These are phyloP conservation scores for Hypholoma fasciculare DNA, from an alignment of 768 basidiomycete species.

Conservation along the genomic window DNA sequence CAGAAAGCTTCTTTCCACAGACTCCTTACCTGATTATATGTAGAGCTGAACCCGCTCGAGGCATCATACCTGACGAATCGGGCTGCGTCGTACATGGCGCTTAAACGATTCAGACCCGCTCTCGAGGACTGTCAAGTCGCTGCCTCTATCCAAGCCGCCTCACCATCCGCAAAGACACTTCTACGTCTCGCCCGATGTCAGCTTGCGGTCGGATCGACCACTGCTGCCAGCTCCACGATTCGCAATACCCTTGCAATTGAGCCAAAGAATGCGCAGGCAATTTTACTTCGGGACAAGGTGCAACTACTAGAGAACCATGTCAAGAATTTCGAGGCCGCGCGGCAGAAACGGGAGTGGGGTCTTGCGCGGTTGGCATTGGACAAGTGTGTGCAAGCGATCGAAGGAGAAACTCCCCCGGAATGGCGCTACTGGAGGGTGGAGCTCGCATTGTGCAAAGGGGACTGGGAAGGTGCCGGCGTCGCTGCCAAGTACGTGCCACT, in stretches of 20 bases:
- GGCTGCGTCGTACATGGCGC: constrained; percentile 81
- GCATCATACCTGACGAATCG: constrained; percentile 83
- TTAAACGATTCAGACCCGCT: constrained; percentile 75
- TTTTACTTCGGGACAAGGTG: constrained; percentile 63
- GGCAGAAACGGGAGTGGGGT: constrained; percentile 67
- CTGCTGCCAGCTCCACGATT: constrained; percentile 66
- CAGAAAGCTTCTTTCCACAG: neutral
- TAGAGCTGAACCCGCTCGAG: constrained; percentile 63
- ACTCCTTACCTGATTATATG: neutral
- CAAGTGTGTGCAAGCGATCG: constrained; percentile 70
- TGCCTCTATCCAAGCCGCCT: constrained; percentile 56
- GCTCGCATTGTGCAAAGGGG: constrained; percentile 69
- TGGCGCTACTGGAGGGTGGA: constrained; percentile 84
- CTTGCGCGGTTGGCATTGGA: constrained; percentile 81
- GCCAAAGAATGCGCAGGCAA: constrained; percentile 56
- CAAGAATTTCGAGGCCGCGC: constrained; percentile 59
- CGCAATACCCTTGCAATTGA: constrained; percentile 63
- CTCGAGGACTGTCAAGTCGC: constrained; percentile 81
- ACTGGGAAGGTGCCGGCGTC: constrained; percentile 70
- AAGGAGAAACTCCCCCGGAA: constrained; percentile 73
- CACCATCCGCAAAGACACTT: constrained; percentile 75
- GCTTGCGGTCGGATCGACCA: constrained; percentile 70
- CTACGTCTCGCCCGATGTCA: constrained; percentile 85
- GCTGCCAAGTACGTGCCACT: constrained; percentile 66
- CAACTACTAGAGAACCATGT: constrained; percentile 65